Evolutionary conservation across 2,329 filamentous ascomycete genomes (phyloP).

Genomic region (Arthrobotrys iridis): DNA sequence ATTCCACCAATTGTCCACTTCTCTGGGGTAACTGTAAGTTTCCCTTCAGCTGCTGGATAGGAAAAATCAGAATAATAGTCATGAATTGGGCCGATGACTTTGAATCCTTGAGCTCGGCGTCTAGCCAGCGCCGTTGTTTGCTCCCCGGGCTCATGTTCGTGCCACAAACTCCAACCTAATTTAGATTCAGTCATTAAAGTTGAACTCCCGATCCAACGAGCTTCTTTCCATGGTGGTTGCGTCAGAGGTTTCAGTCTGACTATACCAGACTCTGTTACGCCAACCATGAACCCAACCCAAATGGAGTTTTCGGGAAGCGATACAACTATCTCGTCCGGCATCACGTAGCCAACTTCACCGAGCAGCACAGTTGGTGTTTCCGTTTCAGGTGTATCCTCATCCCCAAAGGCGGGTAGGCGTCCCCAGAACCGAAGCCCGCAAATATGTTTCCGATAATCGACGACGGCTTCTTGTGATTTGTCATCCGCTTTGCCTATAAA

Average conservation of each 20-base stretch:
- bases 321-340: conserved; percentile 33
- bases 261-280: conserved; percentile 48
- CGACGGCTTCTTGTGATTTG: conserved; percentile 4
- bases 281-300: conserved; percentile 53
- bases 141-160: conserved; percentile 41
- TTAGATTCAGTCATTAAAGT: conserved; percentile 39
- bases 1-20: conserved; percentile 46
- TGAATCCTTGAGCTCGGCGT: conserved; percentile 49
- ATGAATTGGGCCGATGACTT: conserved; percentile 45
- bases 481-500: conserved; percentile 47
- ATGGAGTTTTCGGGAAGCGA: conserved; percentile 32
- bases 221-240: conserved; percentile 47
- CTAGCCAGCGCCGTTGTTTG: conserved; percentile 37
- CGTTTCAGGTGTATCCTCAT: conserved; percentile 18
- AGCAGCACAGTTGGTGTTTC: conserved; percentile 16
- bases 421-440: conserved; percentile 52
- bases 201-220: conserved; percentile 42
- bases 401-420: conserved; percentile 12
- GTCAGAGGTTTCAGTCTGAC: conserved; percentile 52
- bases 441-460: conserved; percentile 40
- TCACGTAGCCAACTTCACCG: conserved; percentile 49
- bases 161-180: conserved; percentile 36
- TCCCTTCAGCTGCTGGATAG: conserved; percentile 36
- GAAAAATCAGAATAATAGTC: conserved; percentile 46
- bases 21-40: conserved; percentile 15